These are phyloP conservation scores for Plasmodium relictum DNA, from an alignment of 169 alveolate genomes.

Conservation along the genomic window DNA sequence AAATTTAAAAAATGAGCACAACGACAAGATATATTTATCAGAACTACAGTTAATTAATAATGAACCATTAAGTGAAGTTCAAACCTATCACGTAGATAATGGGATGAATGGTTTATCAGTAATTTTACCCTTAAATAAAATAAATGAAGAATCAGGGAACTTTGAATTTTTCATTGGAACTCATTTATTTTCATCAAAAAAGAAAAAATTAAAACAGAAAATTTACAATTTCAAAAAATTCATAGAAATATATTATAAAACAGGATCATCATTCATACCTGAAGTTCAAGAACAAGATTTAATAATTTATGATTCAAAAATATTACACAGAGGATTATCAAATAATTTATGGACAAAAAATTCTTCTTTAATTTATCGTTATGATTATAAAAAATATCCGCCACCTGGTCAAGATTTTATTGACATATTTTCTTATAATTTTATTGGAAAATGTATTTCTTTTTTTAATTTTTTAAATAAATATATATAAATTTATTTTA, in stretches of 20 bases:
- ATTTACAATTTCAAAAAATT: conserved; percentile 32
- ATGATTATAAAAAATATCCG: conserved; percentile 62
- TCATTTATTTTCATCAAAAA: conserved; percentile 58
- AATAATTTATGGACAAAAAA: conserved; percentile 67
- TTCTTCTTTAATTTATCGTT: conserved; percentile 64
- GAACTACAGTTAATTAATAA: conserved; percentile 64
- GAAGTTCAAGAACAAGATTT: conserved; percentile 50
- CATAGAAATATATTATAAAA: conserved; percentile 41
- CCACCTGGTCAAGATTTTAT: conserved; percentile 76
- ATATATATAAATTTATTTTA: conserved; percentile 12
- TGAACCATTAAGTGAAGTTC: conserved; percentile 67
- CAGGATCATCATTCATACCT: conserved; percentile 69
- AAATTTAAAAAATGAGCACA: conserved; percentile 18
- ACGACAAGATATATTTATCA: conserved; percentile 50
- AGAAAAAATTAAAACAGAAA: conserved; percentile 26
- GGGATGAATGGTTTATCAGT: conserved; percentile 49
- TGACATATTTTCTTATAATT: conserved; percentile 48
- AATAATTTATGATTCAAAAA: conserved; percentile 62
- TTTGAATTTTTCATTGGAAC: conserved; percentile 71
- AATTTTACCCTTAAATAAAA: conserved; percentile 46
- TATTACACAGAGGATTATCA: conserved; percentile 66
- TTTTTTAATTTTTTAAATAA: conserved; percentile 36
- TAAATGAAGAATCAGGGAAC: conserved; percentile 66
- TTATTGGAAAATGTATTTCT: conserved; percentile 69
- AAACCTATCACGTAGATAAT: conserved; percentile 69